Evolutionary conservation across 176 grass and related monocot genomes (phyloP).

Genomic region (Puccinellia tenuiflora): DNA sequence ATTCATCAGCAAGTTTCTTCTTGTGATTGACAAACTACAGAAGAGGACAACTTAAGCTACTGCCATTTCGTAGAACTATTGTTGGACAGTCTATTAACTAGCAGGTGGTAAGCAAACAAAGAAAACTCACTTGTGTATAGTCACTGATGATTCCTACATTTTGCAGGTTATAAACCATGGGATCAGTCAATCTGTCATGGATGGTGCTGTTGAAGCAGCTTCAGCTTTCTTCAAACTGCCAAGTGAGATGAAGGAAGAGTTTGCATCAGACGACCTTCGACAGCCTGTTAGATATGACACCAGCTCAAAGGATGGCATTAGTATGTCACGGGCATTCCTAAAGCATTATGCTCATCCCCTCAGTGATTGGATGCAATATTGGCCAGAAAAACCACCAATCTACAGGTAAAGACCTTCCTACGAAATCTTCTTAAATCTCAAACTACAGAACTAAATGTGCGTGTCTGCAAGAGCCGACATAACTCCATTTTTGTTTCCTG

Average conservation of each 20-base stretch:
- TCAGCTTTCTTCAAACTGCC: slow-evolving; percentile 61
- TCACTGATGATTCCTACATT: neutral
- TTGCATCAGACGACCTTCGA: slow-evolving; percentile 48
- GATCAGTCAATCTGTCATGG: slow-evolving; percentile 55
- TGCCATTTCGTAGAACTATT: neutral
- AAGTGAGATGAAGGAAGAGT: slow-evolving; percentile 39
- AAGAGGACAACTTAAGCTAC: neutral
- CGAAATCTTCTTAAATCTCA: neutral
- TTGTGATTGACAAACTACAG: neutral
- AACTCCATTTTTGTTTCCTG: neutral
- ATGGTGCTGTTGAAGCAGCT: slow-evolving; percentile 52
- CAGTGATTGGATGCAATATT: slow-evolving; percentile 43
- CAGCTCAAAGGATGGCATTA: slow-evolving; percentile 39
- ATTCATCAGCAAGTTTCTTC: neutral
- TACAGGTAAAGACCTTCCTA: slow-evolving; percentile 42
- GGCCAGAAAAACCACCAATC: slow-evolving; percentile 43
- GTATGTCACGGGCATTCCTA: slow-evolving; percentile 42
- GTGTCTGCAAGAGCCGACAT: neutral
- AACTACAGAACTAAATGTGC: neutral
- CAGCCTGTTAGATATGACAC: slow-evolving; percentile 54
- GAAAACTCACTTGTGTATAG: neutral
- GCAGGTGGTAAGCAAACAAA: neutral
- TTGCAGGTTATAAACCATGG: slow-evolving; percentile 78
- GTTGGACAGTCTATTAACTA: neutral
- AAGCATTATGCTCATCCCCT: slow-evolving; percentile 78